phyloP scores from a whole-genome alignment of 345 rosid genomes.

The Salix udensis region DNA sequence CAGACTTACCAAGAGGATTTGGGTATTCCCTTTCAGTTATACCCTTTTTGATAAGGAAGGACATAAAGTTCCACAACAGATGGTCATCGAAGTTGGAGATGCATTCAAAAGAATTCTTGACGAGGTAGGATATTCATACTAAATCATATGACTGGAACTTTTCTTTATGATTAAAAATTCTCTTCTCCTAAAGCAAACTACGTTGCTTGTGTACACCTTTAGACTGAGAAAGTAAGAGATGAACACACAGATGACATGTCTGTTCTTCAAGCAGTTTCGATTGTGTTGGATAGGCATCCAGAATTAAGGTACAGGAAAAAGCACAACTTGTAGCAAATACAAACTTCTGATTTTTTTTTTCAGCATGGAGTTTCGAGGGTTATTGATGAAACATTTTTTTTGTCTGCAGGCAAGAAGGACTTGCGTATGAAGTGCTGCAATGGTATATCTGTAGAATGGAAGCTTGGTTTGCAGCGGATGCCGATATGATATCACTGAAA shows the following conservation, averaged over 20 bases:
- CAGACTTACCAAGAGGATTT: conserved; percentile 20
- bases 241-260: conserved; percentile 71
- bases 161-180: not conserved
- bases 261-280: conserved; percentile 70
- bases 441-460: conserved; percentile 95
- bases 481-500: conserved; percentile 76
- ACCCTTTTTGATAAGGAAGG: conserved; percentile 65
- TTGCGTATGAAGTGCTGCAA: conserved; percentile 74
- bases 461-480: conserved; percentile 96
- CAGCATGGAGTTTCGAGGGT: not conserved
- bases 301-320: conserved; percentile 55
- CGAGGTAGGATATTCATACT: conserved; percentile 44
- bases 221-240: conserved; percentile 82
- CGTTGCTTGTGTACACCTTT: conserved; percentile 18
- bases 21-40: conserved; percentile 43
- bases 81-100: conserved; percentile 75
- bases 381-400: conserved; percentile 14
- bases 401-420: conserved; percentile 60
- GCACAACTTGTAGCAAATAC: not conserved
- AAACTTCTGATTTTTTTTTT: not conserved
- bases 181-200: not conserved
- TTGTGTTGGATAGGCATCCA: conserved; percentile 68
- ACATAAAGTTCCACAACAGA: conserved; percentile 50
- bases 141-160: not conserved
- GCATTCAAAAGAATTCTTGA: conserved; percentile 69